These are phyloP conservation scores for Stephania cephalantha DNA, from an alignment of 164 flowering plant genomes.

Conservation along the genomic window DNA sequence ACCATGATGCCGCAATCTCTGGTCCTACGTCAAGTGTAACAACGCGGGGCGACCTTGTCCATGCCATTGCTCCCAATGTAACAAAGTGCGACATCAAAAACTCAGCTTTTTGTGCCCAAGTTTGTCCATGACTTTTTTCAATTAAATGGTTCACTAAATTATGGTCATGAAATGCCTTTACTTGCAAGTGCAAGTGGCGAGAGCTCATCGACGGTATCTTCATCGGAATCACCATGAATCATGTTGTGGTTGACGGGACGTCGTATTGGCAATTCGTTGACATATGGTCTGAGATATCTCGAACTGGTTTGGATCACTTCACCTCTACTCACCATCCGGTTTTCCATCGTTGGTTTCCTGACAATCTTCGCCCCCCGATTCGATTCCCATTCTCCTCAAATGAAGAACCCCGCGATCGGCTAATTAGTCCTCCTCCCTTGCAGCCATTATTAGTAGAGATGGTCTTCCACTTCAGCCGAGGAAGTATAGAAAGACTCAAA, in stretches of 20 bases:
- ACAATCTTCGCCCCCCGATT: too few species aligned
- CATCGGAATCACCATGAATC: slow-evolving; percentile 42
- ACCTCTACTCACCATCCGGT: slow-evolving; percentile 27
- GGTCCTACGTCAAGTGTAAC: slow-evolving; percentile 37
- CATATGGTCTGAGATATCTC: slow-evolving; percentile 37
- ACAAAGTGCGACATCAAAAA: slow-evolving; percentile 33
- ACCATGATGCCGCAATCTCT: slow-evolving; percentile 13
- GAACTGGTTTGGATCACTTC: slow-evolving; percentile 8
- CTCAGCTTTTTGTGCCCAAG: slow-evolving; percentile 28
- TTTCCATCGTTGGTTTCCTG: slow-evolving; percentile 27
- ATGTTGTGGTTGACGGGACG: slow-evolving; percentile 39
- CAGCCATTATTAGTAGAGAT: background rate
- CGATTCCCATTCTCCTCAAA: slow-evolving; percentile 2
- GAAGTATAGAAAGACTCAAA: slow-evolving; percentile 9
- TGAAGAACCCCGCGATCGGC: slow-evolving; percentile 21
- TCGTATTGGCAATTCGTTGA: slow-evolving; percentile 55
- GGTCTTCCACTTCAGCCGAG: slow-evolving; percentile 10
- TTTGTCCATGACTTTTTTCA: slow-evolving; percentile 40
- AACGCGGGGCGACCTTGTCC: slow-evolving; percentile 51
- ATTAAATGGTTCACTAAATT: slow-evolving; percentile 37
- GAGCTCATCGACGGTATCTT: slow-evolving; percentile 45
- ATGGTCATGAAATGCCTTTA: slow-evolving; percentile 47
- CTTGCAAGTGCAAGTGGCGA: slow-evolving; percentile 47
- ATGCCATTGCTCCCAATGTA: slow-evolving; percentile 26
- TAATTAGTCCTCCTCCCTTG: background rate